These are phyloP conservation scores for Xylaria curta DNA, from an alignment of 495 filamentous ascomycete species.

Conservation along the genomic window DNA sequence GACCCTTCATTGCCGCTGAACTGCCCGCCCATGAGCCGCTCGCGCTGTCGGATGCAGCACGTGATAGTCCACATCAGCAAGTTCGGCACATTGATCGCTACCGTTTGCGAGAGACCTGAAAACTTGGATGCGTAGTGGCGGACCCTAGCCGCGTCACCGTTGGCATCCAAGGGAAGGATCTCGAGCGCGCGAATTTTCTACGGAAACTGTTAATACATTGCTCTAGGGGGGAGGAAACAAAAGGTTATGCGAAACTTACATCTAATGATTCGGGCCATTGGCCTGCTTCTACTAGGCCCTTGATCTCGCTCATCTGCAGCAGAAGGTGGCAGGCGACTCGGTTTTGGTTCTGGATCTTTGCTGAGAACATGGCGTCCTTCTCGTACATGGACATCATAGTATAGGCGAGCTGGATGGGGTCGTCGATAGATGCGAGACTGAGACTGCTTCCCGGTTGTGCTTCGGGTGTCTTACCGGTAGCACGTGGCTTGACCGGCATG, in stretches of 20 bases:
- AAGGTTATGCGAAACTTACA: constrained; percentile 61
- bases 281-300: constrained; percentile 68
- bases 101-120: constrained; percentile 70
- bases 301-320: constrained; percentile 78
- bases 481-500: constrained; percentile 76
- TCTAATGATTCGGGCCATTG: constrained; percentile 81
- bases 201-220: constrained; percentile 31
- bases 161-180: constrained; percentile 77
- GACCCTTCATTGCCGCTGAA: constrained; percentile 78
- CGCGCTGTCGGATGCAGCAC: constrained; percentile 77
- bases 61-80: constrained; percentile 91
- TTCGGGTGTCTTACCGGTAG: constrained; percentile 40
- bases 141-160: constrained; percentile 73
- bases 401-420: constrained; percentile 76
- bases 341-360: constrained; percentile 69
- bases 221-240: constrained; percentile 17
- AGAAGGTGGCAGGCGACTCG: constrained; percentile 73
- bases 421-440: constrained; percentile 84
- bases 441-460: constrained; percentile 63
- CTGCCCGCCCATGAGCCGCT: constrained; percentile 64
- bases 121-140: constrained; percentile 79
- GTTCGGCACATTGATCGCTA: constrained; percentile 85
- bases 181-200: constrained; percentile 75
- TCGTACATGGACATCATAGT: constrained; percentile 85
- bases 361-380: constrained; percentile 72